Percentiles rank a stretch among this genome's conserved stretches.
These are phyloP conservation scores for Candida dubliniensis DNA, from an alignment of 1,139 yeast species.

Conservation along the genomic window DNA sequence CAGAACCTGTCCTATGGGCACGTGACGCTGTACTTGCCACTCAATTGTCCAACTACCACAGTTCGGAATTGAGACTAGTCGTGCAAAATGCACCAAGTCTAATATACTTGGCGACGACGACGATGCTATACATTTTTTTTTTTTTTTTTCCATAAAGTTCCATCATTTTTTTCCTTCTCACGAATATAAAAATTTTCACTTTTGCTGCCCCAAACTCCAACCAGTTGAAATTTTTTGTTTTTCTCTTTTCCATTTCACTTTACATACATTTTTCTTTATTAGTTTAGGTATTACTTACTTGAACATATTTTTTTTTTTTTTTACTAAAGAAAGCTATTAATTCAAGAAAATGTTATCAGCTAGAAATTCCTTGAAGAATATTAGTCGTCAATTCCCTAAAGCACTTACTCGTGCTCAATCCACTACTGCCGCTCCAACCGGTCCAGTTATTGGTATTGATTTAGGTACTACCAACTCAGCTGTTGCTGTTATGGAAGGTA, in stretches of 20 bases:
- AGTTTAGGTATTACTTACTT: background rate
- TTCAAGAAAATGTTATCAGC: constrained; percentile 41
- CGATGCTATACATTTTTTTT: constrained; percentile 6
- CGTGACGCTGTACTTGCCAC: too few relatives aligned
- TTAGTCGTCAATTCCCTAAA: constrained; percentile 41
- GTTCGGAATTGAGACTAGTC: too few relatives aligned
- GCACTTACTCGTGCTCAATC: constrained; percentile 53
- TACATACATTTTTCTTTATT: constrained; percentile 11
- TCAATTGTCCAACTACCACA: too few relatives aligned
- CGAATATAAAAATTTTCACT: constrained; percentile 8
- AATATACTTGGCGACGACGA: background rate
- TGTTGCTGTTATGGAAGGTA: constrained; percentile 89
- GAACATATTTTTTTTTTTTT: background rate
- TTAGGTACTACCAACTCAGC: constrained; percentile 99
- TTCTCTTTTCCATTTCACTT: constrained; percentile 4
- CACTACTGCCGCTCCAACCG: constrained; percentile 52
- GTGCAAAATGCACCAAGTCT: too few relatives aligned
- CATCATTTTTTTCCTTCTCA: background rate
- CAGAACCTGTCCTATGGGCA: too few relatives aligned
- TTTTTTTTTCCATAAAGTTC: constrained; percentile 9
- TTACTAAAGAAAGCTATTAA: constrained; percentile 2
- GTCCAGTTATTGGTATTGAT: constrained; percentile 96
- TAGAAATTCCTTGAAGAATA: constrained; percentile 43
- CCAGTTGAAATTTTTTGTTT: background rate
- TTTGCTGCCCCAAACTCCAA: constrained; percentile 4